phyloP scores from a whole-genome alignment of 768 basidiomycete genomes.

The Hypsizygus marmoreus region DNA sequence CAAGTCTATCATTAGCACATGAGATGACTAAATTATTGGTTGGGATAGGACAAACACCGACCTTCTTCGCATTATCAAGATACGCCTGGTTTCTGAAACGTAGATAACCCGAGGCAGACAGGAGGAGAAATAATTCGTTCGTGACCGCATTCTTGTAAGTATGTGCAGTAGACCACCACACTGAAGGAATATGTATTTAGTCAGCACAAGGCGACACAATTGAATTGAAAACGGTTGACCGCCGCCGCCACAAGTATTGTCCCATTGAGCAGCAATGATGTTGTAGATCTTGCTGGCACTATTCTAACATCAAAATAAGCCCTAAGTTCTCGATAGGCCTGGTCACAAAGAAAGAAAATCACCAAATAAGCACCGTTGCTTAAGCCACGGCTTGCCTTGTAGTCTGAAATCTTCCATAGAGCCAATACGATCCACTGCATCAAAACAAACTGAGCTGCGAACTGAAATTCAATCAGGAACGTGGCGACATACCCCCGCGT shows the following conservation, averaged over 20 bases:
- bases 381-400: constrained; percentile 42
- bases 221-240: constrained; percentile 28
- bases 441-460: background rate
- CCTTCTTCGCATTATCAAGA: constrained; percentile 51
- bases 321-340: constrained; percentile 25
- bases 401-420: constrained; percentile 60
- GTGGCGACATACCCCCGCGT: constrained; percentile 43
- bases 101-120: constrained; percentile 50
- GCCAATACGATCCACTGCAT: constrained; percentile 57
- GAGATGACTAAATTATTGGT: background rate
- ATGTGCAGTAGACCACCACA: constrained; percentile 59
- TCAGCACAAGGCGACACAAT: no score
- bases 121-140: constrained; percentile 56
- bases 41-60: constrained; percentile 13
- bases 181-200: no score
- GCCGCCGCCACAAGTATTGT: constrained; percentile 52
- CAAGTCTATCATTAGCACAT: constrained; percentile 35
- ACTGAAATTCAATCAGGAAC: background rate
- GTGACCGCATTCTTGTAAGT: constrained; percentile 64
- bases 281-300: constrained; percentile 51
- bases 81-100: constrained; percentile 39
- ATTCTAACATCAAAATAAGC: constrained; percentile 30
- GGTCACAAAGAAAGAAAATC: constrained; percentile 4
- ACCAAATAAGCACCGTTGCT: constrained; percentile 31
- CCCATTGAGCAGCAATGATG: constrained; percentile 53